A percentile compares a stretch with the other conserved stretches of the same genome.
phyloP scores from a whole-genome alignment of 345 rosid genomes.

The Theobroma cacao region DNA sequence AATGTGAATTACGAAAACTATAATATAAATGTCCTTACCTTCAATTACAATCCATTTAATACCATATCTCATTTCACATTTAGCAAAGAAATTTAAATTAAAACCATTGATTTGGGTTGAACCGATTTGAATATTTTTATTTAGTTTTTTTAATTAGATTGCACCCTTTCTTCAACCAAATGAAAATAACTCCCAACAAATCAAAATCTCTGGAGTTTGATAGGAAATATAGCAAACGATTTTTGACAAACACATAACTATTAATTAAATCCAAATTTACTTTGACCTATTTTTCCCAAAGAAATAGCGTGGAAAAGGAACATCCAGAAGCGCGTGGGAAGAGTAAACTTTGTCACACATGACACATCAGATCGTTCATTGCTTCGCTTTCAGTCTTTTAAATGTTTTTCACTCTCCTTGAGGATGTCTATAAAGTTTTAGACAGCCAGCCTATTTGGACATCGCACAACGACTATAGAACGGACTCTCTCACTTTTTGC shows the following conservation, averaged over 20 bases:
- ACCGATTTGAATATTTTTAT: background rate
- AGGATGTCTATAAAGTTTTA: background rate
- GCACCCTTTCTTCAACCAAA: background rate
- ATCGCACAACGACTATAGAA: background rate
- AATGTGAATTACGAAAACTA: background rate
- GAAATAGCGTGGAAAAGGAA: background rate
- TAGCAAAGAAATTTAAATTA: too few species aligned
- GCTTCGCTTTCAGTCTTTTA: background rate
- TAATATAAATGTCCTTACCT: background rate
- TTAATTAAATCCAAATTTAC: background rate
- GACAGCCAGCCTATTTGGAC: background rate
- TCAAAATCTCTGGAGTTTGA: background rate
- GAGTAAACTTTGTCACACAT: background rate
- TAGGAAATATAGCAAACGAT: background rate
- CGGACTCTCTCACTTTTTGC: background rate
- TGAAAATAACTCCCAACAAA: background rate
- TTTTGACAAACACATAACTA: background rate
- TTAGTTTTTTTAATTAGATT: background rate
- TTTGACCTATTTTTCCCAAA: background rate
- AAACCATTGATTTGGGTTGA: background rate
- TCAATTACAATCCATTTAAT: background rate
- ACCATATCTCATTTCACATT: background rate
- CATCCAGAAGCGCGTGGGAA: background rate
- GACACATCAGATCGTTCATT: background rate
- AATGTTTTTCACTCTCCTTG: background rate